Conservation (phyloP, 768 basidiomycete genomes). For the Agrocybe praecox region DNA sequence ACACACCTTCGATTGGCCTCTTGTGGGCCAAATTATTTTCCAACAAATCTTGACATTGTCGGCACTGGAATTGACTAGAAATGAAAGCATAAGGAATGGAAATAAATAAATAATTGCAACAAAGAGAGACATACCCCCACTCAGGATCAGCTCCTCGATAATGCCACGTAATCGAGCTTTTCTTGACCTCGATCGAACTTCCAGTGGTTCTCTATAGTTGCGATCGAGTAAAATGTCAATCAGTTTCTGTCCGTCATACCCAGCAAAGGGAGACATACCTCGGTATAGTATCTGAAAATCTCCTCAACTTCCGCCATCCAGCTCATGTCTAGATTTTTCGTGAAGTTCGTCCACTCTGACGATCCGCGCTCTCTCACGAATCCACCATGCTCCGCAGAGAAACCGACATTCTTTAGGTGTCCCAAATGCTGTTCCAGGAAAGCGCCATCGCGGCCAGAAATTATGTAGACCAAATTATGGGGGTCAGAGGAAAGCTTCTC, state of each 20-base stretch:
- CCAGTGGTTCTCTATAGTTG: slow-evolving; percentile 78
- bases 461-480: slow-evolving; percentile 92
- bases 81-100: background rate
- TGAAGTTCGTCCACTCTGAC: slow-evolving; percentile 82
- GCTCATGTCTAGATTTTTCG: slow-evolving; percentile 91
- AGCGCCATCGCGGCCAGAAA: slow-evolving; percentile 91
- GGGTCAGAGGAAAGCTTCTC: slow-evolving; percentile 75
- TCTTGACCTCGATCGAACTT: slow-evolving; percentile 96
- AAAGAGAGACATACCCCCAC: slow-evolving; percentile 73
- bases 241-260: slow-evolving; percentile 4
- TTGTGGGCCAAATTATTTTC: slow-evolving; percentile 94
- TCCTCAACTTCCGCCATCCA: slow-evolving; percentile 97
- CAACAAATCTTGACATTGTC: slow-evolving; percentile 94
- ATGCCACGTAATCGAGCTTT: slow-evolving; percentile 98
- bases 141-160: slow-evolving; percentile 92
- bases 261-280: slow-evolving; percentile 47
- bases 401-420: slow-evolving; percentile 78
- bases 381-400: slow-evolving; percentile 95
- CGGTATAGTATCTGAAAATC: slow-evolving; percentile 95
- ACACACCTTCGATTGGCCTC: slow-evolving; percentile 88
- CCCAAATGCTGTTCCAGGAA: slow-evolving; percentile 94
- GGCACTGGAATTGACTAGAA: slow-evolving; percentile 86
- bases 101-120: background rate
- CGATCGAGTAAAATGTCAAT: background rate
- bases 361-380: slow-evolving; percentile 80